Base-by-base conservation (phyloP, 2,329 filamentous ascomycete species). In the Xylaria digitata region DNA sequence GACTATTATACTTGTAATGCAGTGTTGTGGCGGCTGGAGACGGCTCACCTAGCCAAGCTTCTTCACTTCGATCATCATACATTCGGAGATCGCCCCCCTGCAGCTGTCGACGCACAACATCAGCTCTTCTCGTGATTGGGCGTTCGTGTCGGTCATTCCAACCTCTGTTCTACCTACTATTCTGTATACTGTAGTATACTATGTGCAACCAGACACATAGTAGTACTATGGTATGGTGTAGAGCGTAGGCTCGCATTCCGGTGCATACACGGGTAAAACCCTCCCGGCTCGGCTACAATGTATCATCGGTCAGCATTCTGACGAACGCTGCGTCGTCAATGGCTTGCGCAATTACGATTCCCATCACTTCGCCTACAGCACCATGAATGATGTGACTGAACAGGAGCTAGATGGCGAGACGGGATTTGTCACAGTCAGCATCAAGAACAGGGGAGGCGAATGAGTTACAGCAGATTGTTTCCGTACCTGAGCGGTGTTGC, bases 401-500 rank as follows among this genome's bases (percentile, higher is more conserved):
- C 15, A 30, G 15, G 37, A 52, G 23, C 9, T 17, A 53, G 21
- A 55, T 55, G 53, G 53, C 37, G 53, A 45, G 53, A 53, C 32
- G 19, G 11, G 30, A 45, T 55, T 45, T 55, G 53, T 55, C 53
- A 55, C 53, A 32, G 53, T 21, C 3, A n/a, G 30, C 15, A n/a
- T 32, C 53, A 11, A 42, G n/a, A 43, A 13, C 53, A 17, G 21
- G 53, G 15, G 37, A 43, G 9, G 9, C 43, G 6, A 42, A 7
- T 17, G 30, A 53, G 34, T 55, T 26, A 30, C 34, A 6, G 23
- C 21, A 23, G 19, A 32, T 49, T 43, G 53, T 55, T 40, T 57
- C 40, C 17, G 62, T 64, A 61, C 63, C 63, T 66, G 53, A 57
- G 21, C 17, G 19, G 45, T 60, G 63, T 60, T 61, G 63, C 58